A percentile compares a stretch with the other conserved stretches of the same genome.
Evolutionary conservation across 148 eudicot genomes (phyloP).

Genomic region (Euryodendron excelsum): DNA sequence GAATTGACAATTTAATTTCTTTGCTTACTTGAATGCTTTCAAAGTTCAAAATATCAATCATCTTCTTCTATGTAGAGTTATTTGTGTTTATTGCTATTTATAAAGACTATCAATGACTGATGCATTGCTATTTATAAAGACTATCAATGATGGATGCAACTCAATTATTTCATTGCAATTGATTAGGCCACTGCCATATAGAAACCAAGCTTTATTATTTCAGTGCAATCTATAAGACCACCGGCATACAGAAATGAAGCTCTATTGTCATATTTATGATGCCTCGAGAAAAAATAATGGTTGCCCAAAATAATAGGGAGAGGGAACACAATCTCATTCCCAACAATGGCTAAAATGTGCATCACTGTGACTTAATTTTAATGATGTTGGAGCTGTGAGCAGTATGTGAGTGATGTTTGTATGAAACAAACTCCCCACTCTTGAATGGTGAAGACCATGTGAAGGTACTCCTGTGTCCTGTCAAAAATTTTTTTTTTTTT

Average conservation of each 20-base stretch:
- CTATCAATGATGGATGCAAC: background rate
- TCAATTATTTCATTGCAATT: background rate
- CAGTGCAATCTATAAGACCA: too few species aligned
- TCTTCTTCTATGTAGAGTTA: background rate
- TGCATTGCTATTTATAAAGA: background rate
- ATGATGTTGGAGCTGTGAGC: background rate
- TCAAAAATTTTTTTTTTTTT: background rate
- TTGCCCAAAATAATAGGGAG: background rate
- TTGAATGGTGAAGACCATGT: background rate
- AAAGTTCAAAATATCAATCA: background rate
- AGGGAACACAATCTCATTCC: background rate
- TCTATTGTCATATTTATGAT: background rate
- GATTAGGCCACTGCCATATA: too few species aligned
- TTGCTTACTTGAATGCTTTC: background rate
- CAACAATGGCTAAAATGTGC: background rate
- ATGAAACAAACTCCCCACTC: background rate
- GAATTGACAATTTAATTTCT: background rate
- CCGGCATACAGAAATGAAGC: too few species aligned
- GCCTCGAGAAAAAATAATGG: background rate
- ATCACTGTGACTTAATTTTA: background rate
- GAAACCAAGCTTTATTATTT: too few species aligned
- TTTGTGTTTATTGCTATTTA: background rate
- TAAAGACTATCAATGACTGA: background rate
- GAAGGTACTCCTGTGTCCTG: background rate
- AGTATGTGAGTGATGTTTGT: background rate